Evolutionary conservation across 2,329 filamentous ascomycete genomes (phyloP).

Genomic region (Pestalotiopsis sp.): DNA sequence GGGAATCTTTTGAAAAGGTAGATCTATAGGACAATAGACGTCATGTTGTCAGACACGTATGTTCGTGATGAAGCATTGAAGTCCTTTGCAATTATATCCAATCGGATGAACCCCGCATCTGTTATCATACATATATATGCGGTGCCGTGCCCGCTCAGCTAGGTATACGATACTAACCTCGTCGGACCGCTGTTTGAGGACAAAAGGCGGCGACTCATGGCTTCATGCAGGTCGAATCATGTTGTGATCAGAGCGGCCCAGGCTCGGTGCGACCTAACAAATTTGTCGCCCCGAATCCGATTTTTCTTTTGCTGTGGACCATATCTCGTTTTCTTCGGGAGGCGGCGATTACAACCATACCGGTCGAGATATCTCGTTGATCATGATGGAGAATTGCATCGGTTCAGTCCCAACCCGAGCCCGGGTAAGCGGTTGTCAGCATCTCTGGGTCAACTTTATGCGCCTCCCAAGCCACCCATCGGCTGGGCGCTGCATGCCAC

Average conservation of each 20-base stretch:
- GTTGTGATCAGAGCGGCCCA: not conserved
- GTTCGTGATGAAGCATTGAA: not conserved
- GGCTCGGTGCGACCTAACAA: not conserved
- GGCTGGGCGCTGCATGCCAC: not conserved
- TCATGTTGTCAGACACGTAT: not conserved
- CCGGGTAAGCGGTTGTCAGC: not conserved
- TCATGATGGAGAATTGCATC: not conserved
- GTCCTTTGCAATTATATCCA: not conserved
- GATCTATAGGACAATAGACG: not conserved
- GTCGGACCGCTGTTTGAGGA: not conserved
- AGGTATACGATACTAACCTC: not conserved
- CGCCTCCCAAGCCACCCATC: not conserved
- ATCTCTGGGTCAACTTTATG: not conserved
- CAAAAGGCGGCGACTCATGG: not conserved
- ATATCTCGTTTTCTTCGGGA: not conserved
- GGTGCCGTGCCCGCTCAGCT: not conserved
- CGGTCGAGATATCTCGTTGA: not conserved
- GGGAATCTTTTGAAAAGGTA: not conserved
- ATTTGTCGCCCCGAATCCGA: not conserved
- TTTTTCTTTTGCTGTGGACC: not conserved
- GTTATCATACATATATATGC: not conserved
- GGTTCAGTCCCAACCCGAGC: not conserved
- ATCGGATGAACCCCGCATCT: not conserved
- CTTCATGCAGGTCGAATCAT: not conserved
- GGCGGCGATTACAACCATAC: not conserved